Evolutionary conservation across 2,329 filamentous ascomycete species (phyloP).

Genomic region (Diaporthe velutina): DNA sequence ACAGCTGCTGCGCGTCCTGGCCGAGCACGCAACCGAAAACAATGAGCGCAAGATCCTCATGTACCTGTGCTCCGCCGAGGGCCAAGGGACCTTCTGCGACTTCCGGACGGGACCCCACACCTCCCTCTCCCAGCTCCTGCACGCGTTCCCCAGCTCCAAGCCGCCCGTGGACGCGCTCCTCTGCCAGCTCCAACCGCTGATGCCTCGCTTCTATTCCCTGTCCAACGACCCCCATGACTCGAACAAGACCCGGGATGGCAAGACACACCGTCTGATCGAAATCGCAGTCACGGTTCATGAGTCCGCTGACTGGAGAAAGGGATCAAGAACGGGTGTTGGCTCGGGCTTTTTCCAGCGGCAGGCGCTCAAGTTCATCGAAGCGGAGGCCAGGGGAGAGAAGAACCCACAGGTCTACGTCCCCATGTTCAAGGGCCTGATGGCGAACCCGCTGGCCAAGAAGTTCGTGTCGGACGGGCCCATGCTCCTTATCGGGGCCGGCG

Average conservation of each 20-base stretch:
- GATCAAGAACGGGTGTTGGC: slow-evolving; percentile 84
- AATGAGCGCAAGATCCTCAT: slow-evolving; percentile 91
- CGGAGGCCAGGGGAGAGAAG: slow-evolving; percentile 71
- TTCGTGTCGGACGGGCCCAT: slow-evolving; percentile 96
- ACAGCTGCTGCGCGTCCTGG: slow-evolving; percentile 84
- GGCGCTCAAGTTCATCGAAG: slow-evolving; percentile 78
- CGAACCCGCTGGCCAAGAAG: slow-evolving; percentile 91
- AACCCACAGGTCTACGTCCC: slow-evolving; percentile 80
- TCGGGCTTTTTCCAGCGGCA: slow-evolving; percentile 94
- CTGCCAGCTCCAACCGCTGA: slow-evolving; percentile 84
- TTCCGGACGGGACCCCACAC: slow-evolving; percentile 91
- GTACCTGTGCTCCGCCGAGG: slow-evolving; percentile 89
- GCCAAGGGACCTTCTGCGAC: slow-evolving; percentile 93
- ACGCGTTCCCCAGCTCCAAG: slow-evolving; percentile 91
- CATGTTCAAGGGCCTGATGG: slow-evolving; percentile 99
- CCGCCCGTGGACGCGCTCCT: slow-evolving; percentile 88
- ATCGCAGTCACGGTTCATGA: slow-evolving; percentile 98
- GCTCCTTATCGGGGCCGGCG: slow-evolving; percentile 96
- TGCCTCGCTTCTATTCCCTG: slow-evolving; percentile 98
- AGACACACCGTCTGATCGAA: slow-evolving; percentile 86
- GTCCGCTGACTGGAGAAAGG: slow-evolving; percentile 80
- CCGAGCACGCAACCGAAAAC: slow-evolving; percentile 83
- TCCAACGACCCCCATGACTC: slow-evolving; percentile 93
- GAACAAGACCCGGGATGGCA: slow-evolving; percentile 75
- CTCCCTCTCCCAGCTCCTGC: slow-evolving; percentile 85